Evolutionary conservation across 208 protist species (phyloP).

Genomic region (Acanthamoeba lenticulata): DNA sequence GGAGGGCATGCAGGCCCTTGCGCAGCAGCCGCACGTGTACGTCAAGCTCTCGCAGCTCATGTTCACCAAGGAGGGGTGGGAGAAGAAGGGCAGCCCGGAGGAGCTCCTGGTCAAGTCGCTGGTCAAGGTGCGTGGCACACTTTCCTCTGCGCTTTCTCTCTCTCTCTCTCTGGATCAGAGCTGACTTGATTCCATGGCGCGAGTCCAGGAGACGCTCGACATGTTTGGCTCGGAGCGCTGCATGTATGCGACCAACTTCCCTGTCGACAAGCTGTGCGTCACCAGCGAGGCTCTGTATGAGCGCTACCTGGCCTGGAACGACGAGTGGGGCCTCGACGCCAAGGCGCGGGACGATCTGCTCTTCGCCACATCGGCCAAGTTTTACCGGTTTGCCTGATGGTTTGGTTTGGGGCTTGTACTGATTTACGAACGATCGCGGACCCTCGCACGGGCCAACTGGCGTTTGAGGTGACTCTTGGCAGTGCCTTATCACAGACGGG

Average conservation of each 20-base stretch:
- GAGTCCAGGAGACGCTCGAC: not conserved
- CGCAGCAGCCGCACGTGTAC: slow-evolving; percentile 21
- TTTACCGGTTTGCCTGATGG: slow-evolving; percentile 11
- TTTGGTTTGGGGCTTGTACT: too few species aligned
- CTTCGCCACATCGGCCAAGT: slow-evolving; percentile 13
- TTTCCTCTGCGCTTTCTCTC: too few species aligned
- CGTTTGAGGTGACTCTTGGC: too few species aligned
- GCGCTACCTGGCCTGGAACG: slow-evolving; percentile 7
- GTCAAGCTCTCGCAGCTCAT: slow-evolving; percentile 54
- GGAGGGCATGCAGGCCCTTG: slow-evolving; percentile 22
- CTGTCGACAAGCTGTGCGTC: slow-evolving; percentile 41
- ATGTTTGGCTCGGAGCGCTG: slow-evolving; percentile 53
- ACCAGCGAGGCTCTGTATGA: not conserved
- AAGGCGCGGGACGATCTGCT: slow-evolving; percentile 21
- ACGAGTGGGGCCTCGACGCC: not conserved
- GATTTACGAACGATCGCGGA: too few species aligned
- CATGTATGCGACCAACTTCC: slow-evolving; percentile 66
- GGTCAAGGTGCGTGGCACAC: not conserved
- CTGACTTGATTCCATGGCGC: too few species aligned
- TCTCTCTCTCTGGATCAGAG: too few species aligned
- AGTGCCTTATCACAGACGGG: too few species aligned
- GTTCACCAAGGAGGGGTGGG: slow-evolving; percentile 5
- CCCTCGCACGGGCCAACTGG: too few species aligned
- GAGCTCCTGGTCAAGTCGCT: not conserved
- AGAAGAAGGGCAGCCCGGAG: not conserved